A percentile compares a stretch with the other conserved stretches of the same genome.
These are phyloP conservation scores for Endocalyx cinctus DNA, from an alignment of 2,329 filamentous ascomycete genomes.

Conservation along the genomic window DNA sequence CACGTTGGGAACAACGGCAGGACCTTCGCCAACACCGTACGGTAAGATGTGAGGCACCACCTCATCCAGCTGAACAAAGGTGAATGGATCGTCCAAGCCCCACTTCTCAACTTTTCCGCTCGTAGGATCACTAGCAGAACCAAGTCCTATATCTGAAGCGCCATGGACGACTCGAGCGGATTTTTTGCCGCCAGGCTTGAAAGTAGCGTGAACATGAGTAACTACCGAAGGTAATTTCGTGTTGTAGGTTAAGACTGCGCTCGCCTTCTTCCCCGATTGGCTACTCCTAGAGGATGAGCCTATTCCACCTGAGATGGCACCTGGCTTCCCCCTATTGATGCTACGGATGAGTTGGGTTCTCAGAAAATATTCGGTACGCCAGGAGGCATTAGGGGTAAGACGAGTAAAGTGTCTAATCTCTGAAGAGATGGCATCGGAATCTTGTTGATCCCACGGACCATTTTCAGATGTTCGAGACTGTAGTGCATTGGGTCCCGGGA, in stretches of 20 bases:
- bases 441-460: constrained; percentile 39
- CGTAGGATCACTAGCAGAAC: constrained; percentile 76
- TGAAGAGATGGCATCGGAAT: constrained; percentile 55
- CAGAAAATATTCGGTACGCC: constrained; percentile 92
- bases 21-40: constrained; percentile 75
- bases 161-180: constrained; percentile 79
- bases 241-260: constrained; percentile 77
- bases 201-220: constrained; percentile 75
- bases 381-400: constrained; percentile 79
- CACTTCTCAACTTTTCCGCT: constrained; percentile 73
- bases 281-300: constrained; percentile 47
- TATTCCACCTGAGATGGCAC: constrained; percentile 47
- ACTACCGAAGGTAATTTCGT: constrained; percentile 77
- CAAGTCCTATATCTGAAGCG: constrained; percentile 69
- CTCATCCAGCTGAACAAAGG: constrained; percentile 74
- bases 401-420: constrained; percentile 78
- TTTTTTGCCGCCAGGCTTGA: constrained; percentile 64
- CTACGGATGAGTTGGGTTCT: constrained; percentile 80
- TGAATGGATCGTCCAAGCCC: constrained; percentile 72
- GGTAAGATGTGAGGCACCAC: constrained; percentile 67
- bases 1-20: constrained; percentile 74
- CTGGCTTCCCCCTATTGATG: constrained; percentile 75
- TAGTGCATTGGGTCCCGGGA: constrained; percentile 67
- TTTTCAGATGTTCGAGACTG: constrained; percentile 31
- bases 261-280: constrained; percentile 58